These are phyloP conservation scores for Scutellaria minor DNA, from an alignment of 257 asterid genomes.

Conservation along the genomic window DNA sequence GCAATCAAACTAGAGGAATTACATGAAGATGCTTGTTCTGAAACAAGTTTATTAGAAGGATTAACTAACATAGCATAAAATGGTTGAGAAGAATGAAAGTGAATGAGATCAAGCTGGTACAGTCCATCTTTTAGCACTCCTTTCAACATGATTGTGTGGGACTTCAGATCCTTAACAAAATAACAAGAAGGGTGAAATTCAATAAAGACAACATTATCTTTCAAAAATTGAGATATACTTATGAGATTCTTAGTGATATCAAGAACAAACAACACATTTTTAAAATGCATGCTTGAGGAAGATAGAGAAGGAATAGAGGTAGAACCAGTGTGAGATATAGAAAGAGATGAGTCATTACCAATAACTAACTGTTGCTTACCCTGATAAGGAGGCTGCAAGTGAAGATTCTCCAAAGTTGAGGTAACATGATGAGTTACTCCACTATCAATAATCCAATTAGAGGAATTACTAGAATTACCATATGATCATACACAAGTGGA, in stretches of 20 bases:
- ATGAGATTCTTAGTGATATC: neutral
- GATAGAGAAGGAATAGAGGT: neutral
- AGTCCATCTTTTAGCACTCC: neutral
- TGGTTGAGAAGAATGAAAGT: neutral
- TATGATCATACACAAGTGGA: too few species aligned
- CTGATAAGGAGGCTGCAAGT: neutral
- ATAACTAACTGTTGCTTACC: neutral
- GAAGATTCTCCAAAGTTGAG: neutral
- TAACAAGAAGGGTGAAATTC: neutral
- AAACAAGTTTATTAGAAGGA: too few species aligned
- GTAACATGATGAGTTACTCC: neutral
- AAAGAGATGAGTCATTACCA: neutral
- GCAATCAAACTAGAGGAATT: neutral
- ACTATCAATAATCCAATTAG: neutral
- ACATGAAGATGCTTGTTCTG: too few species aligned
- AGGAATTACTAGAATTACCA: too few species aligned
- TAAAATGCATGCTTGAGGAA: neutral
- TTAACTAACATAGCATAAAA: too few species aligned
- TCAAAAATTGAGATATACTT: neutral
- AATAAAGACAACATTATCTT: neutral
- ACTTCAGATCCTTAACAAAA: neutral
- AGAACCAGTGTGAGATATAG: neutral
- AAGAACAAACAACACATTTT: neutral
- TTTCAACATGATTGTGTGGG: neutral
- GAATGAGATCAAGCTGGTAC: neutral